These are phyloP conservation scores for Phytopythium chamaehyphon DNA, from an alignment of 352 stramenopile species.

Conservation along the genomic window DNA sequence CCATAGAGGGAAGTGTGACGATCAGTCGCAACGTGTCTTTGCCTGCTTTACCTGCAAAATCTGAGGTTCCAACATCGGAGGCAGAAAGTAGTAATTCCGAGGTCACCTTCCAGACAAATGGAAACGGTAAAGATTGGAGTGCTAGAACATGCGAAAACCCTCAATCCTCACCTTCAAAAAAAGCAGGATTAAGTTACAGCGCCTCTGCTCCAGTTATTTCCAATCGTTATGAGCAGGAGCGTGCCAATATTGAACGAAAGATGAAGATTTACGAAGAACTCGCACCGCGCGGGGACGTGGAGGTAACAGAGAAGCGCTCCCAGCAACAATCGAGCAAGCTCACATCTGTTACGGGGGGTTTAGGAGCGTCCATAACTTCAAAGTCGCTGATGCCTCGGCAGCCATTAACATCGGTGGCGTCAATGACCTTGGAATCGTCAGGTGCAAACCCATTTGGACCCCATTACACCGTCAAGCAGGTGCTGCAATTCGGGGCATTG, in stretches of 20 bases:
- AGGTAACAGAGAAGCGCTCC: background rate
- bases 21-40: slow-evolving; percentile 36
- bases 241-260: slow-evolving; percentile 56
- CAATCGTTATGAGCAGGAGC: slow-evolving; percentile 13
- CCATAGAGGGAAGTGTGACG: slow-evolving; percentile 31
- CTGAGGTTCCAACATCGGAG: background rate
- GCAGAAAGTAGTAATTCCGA: too few species aligned
- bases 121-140: too few species aligned
- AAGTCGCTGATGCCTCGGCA: background rate
- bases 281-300: slow-evolving; percentile 5
- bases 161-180: slow-evolving; percentile 5
- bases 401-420: background rate
- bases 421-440: slow-evolving; percentile 5
- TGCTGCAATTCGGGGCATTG: slow-evolving; percentile 47
- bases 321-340: slow-evolving; percentile 3
- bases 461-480: slow-evolving; percentile 50
- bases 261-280: slow-evolving; percentile 52
- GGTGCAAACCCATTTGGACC: slow-evolving; percentile 46
- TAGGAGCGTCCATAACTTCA: background rate
- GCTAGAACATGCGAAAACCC: too few species aligned
- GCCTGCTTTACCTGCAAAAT: slow-evolving; percentile 4
- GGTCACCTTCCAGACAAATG: too few species aligned
- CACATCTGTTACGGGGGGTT: background rate
- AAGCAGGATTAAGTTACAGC: slow-evolving; percentile 14
- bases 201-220: slow-evolving; percentile 16